Conservation (phyloP, 2,329 filamentous ascomycete species). For the Sporothrix sp. region DNA sequence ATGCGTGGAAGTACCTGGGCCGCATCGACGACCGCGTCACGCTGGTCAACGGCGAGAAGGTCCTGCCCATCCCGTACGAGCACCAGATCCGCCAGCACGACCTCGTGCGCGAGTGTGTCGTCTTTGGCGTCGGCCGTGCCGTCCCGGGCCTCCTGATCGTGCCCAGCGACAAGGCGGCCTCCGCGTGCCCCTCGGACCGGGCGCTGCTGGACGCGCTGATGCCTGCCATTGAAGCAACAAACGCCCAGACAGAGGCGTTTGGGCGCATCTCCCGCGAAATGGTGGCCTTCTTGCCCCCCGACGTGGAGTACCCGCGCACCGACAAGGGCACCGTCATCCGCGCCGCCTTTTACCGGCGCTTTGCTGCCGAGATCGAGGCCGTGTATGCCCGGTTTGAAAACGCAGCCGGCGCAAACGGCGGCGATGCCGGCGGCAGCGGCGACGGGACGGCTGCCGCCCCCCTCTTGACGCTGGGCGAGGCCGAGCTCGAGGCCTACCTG, state of each 20-base stretch:
- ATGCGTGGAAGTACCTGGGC: conserved; percentile 29
- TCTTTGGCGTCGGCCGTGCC: conserved; percentile 40
- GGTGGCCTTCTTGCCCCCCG: conserved; percentile 37
- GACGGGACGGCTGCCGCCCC: not conserved
- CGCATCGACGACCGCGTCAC: conserved; percentile 32
- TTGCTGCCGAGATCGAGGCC: conserved; percentile 34
- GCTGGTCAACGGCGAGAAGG: conserved; percentile 40
- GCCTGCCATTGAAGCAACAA: conserved; percentile 30
- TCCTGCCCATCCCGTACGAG: conserved; percentile 39
- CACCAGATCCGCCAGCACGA: conserved; percentile 37
- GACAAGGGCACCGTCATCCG: conserved; percentile 47
- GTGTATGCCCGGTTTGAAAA: conserved; percentile 26
- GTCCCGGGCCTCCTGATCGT: conserved; percentile 36
- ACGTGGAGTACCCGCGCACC: conserved; percentile 35
- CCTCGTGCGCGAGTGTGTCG: conserved; percentile 40
- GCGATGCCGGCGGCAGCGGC: not conserved
- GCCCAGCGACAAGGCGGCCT: conserved; percentile 28
- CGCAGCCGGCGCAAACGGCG: not conserved
- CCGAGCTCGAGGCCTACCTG: conserved; percentile 28
- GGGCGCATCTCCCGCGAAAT: conserved; percentile 37
- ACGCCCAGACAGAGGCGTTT: conserved; percentile 24
- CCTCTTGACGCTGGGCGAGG: conserved; percentile 15
- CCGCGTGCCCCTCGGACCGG: conserved; percentile 23
- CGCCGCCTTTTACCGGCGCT: conserved; percentile 36
- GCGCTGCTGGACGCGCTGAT: conserved; percentile 44